Conservation (phyloP, 2,329 filamentous ascomycete species). For the Exophiala mesophila region DNA sequence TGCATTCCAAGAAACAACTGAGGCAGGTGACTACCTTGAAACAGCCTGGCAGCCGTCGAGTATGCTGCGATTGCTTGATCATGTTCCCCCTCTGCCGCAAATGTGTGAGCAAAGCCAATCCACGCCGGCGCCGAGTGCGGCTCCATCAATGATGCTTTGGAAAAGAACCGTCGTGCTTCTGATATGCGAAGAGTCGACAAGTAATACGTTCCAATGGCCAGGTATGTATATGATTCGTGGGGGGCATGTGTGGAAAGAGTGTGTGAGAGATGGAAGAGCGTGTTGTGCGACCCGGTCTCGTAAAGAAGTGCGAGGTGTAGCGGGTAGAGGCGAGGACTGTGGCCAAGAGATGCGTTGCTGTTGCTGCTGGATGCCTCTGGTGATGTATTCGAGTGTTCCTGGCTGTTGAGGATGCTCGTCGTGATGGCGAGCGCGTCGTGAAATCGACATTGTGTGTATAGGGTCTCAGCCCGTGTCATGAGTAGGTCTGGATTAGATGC, state of each 20-base stretch:
- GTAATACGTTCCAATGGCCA: constrained; percentile 94
- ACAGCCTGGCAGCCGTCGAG: constrained; percentile 86
- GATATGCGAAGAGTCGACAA: constrained; percentile 82
- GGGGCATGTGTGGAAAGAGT: constrained; percentile 89
- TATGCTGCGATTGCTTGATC: constrained; percentile 98
- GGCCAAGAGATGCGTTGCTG: constrained; percentile 36
- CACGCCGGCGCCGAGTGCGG: constrained; percentile 95
- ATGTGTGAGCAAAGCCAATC: constrained; percentile 98
- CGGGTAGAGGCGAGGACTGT: constrained; percentile 63
- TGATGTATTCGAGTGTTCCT: constrained; percentile 68
- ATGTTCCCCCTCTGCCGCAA: constrained; percentile 94
- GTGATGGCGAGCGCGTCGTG: constrained; percentile 80
- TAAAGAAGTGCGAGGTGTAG: constrained; percentile 87
- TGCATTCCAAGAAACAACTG: constrained; percentile 98
- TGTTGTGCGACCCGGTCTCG: constrained; percentile 79
- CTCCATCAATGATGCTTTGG: constrained; percentile 95
- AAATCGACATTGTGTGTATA: constrained; percentile 94
- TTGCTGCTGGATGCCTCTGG: constrained; percentile 22
- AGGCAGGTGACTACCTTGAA: constrained; percentile 93
- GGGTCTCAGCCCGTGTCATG: constrained; percentile 79
- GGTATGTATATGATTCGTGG: constrained; percentile 84
- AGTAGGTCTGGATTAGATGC: constrained; percentile 82
- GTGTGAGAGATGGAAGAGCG: constrained; percentile 86
- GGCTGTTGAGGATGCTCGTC: constrained; percentile 75
- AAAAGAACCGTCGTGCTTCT: constrained; percentile 92